A percentile compares a stretch with the other conserved stretches of the same genome.
Evolutionary conservation across 2,329 filamentous ascomycete species (phyloP).

Genomic region (Botrytis paeoniae): DNA sequence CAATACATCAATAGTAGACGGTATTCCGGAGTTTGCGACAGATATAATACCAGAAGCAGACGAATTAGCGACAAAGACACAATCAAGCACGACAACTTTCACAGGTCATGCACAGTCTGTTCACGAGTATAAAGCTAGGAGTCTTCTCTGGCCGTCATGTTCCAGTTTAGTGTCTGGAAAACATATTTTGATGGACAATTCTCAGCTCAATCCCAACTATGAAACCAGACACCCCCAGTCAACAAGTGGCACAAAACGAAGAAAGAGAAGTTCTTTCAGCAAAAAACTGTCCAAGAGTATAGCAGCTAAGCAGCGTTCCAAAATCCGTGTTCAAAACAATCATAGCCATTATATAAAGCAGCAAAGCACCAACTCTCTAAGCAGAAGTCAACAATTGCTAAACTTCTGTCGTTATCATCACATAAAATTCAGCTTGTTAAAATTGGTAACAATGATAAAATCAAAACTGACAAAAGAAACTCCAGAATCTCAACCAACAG

Average conservation of each 20-base stretch:
- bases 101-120: background rate
- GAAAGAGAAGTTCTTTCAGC: constrained; percentile 7
- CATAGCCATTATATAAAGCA: background rate
- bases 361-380: background rate
- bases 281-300: background rate
- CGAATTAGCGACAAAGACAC: background rate
- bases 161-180: constrained; percentile 6
- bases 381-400: constrained; percentile 2
- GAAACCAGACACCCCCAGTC: background rate
- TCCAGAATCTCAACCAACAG: constrained; percentile 48
- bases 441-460: constrained; percentile 15
- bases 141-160: background rate
- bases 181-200: background rate
- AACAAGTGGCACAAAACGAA: constrained; percentile 3
- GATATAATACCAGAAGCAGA: background rate
- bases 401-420: background rate
- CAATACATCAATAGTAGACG: constrained; percentile 6
- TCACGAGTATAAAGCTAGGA: background rate
- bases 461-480: constrained; percentile 26
- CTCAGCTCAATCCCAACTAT: background rate
- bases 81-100: background rate
- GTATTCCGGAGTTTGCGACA: background rate
- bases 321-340: background rate
- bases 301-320: constrained; percentile 18
- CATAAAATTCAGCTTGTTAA: background rate